Evolutionary conservation across 2,329 filamentous ascomycete genomes (phyloP).

Genomic region (Thelonectria olida): DNA sequence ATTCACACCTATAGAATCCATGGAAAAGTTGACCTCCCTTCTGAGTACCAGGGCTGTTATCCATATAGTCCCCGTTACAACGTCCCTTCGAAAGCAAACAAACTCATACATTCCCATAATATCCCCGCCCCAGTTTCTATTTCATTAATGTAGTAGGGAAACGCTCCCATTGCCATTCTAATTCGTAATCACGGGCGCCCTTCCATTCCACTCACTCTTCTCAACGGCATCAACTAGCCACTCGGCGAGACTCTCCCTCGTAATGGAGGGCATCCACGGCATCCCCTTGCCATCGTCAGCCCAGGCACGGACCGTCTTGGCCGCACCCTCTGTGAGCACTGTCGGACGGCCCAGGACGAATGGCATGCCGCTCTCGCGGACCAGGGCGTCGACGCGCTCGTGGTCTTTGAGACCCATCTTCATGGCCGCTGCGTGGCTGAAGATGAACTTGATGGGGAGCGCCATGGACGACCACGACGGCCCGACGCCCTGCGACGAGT

Average conservation of each 20-base stretch:
- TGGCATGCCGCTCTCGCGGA: constrained; percentile 42
- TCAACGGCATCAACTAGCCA: constrained; percentile 57
- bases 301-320: constrained; percentile 48
- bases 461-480: constrained; percentile 53
- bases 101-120: not conserved
- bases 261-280: constrained; percentile 50
- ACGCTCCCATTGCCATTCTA: constrained; percentile 16
- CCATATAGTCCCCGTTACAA: no score
- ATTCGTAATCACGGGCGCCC: constrained; percentile 57
- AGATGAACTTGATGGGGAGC: constrained; percentile 53
- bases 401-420: constrained; percentile 57
- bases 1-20: no score
- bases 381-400: constrained; percentile 53
- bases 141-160: not conserved
- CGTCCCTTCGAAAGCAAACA: not conserved
- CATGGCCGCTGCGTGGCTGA: constrained; percentile 56
- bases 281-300: constrained; percentile 53
- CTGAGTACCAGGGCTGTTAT: no score
- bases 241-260: constrained; percentile 51
- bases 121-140: not conserved
- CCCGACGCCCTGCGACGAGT: constrained; percentile 61
- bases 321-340: constrained; percentile 52
- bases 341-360: constrained; percentile 56
- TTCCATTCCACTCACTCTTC: constrained; percentile 51
- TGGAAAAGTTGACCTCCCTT: no score